phyloP scores from a whole-genome alignment of 202 grass and related monocot genomes.

The Saccharum hybrid region DNA sequence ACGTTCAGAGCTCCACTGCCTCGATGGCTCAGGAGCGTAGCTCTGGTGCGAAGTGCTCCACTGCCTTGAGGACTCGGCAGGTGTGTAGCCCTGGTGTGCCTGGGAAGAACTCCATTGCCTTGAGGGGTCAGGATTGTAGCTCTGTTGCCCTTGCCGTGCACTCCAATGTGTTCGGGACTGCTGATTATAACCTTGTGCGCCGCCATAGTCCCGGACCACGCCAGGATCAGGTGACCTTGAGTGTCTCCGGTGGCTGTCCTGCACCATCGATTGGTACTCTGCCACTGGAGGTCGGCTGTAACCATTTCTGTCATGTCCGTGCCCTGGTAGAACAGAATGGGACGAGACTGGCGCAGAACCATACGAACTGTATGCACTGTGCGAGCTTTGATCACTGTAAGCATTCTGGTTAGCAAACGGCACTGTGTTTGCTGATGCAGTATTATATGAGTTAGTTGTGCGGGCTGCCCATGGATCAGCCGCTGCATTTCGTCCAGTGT shows the following conservation, averaged over 20 bases:
- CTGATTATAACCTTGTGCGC: slow-evolving; percentile 10
- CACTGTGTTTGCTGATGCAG: slow-evolving; percentile 18
- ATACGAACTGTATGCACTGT: slow-evolving; percentile 31
- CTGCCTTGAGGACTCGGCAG: slow-evolving; percentile 35
- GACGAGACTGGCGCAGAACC: slow-evolving; percentile 14
- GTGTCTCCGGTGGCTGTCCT: not conserved
- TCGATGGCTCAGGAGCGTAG: slow-evolving; percentile 39
- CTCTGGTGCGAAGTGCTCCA: slow-evolving; percentile 43
- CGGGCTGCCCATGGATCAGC: slow-evolving; percentile 46
- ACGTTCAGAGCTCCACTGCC: slow-evolving; percentile 25
- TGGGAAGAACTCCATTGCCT: slow-evolving; percentile 35
- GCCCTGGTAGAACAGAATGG: slow-evolving; percentile 6
- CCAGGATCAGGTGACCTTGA: slow-evolving; percentile 58
- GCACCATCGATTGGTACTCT: slow-evolving; percentile 36
- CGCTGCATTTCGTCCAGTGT: slow-evolving; percentile 33
- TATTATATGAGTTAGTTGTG: slow-evolving; percentile 38
- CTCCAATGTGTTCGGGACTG: slow-evolving; percentile 35
- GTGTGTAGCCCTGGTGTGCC: slow-evolving; percentile 20
- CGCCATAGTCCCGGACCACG: slow-evolving; percentile 36
- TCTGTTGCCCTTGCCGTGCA: slow-evolving; percentile 11
- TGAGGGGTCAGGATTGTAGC: slow-evolving; percentile 32
- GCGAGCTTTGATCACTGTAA: slow-evolving; percentile 41
- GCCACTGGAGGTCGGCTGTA: not conserved
- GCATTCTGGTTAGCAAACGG: slow-evolving; percentile 47
- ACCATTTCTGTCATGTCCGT: slow-evolving; percentile 27